Percentiles rank a stretch among this genome's conserved stretches.
phyloP scores from a whole-genome alignment of 176 grass and related monocot species.

The Ananas comosus region DNA sequence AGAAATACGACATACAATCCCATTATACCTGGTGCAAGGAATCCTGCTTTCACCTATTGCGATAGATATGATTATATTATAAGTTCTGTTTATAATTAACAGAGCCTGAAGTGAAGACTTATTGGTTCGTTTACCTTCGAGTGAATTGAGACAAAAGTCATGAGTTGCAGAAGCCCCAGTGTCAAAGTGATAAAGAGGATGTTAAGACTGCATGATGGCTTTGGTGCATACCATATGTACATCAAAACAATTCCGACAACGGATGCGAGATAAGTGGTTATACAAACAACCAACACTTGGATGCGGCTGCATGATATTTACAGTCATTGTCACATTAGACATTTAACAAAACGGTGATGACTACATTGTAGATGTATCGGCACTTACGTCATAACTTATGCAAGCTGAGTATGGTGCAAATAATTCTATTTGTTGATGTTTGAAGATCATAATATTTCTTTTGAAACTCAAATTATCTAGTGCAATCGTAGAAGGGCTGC shows the following conservation, averaged over 20 bases:
- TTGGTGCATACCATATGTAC: constrained; percentile 84
- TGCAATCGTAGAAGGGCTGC: neutral
- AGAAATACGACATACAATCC: constrained; percentile 84
- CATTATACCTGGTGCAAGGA: constrained; percentile 77
- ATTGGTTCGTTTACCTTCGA: constrained; percentile 39
- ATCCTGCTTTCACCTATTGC: constrained; percentile 69
- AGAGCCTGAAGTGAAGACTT: neutral
- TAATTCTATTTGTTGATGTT: too few relatives aligned
- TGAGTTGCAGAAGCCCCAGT: constrained; percentile 54
- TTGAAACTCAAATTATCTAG: neutral
- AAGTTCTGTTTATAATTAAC: neutral
- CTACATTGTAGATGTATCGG: neutral
- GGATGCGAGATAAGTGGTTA: constrained; percentile 45
- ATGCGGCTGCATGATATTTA: constrained; percentile 40
- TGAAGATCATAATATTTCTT: too few relatives aligned
- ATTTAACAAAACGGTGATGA: neutral
- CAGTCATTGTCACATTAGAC: constrained; percentile 6
- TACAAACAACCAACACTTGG: constrained; percentile 53
- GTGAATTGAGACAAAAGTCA: constrained; percentile 56
- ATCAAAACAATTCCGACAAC: constrained; percentile 59
- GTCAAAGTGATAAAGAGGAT: constrained; percentile 95
- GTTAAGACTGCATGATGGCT: constrained; percentile 46
- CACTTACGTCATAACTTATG: neutral
- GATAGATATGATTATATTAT: neutral
- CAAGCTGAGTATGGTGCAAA: too few relatives aligned